Base-by-base conservation (phyloP, 768 basidiomycete species). In the Naganishia randhawae region DNA sequence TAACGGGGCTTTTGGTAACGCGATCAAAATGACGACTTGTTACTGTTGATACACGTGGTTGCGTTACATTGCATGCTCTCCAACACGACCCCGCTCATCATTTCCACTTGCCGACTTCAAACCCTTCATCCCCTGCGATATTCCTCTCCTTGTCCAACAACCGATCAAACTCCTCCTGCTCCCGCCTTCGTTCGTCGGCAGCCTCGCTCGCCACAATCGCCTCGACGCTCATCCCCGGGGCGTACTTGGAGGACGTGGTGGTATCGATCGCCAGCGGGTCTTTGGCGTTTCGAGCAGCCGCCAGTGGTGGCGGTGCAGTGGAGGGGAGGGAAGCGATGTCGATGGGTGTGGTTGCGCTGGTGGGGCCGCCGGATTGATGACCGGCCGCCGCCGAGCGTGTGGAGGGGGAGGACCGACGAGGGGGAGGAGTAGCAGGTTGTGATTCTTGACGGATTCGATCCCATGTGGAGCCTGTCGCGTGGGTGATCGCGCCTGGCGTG, bases 121-220 rank as follows among this genome's bases (percentile, higher is more conserved):
- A 48, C 13, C 51, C 68, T n/a, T 25, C 22, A 27, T 32, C 27
- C 2, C 45, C 67, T 14, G 67, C 67, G 16, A 35, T 33, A 17
- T 62, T 63, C 37, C 76, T 61, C 65, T 77, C 76, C 67, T 66
- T 68, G 51, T 77, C 76, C 66, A 77, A 64, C 73, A 77, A 37
- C 55, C 48, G 71, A 39, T 77, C 76, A 72, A 77, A 77, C 42
- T 74, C 72, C 54, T 70, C 65, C 65, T 72, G 69, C 67, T 77
- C 76, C 54, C 62, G 50, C 19, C 51, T 70, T 42, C 74, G 54
- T 42, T 70, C 71, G 27, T 67, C 69, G 39, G 71, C 71, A 17
- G 52, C 57, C 45, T 63, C 66, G 6, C 14, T 37, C 33, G 50
- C 67, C 32, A 67, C 63, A 45, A 63, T 69, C 19, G 42, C 45